Evolutionary conservation across 2,329 filamentous ascomycete species (phyloP), one percentile per base, ranked within the genome.

Genomic region (Neonectria faginata): DNA sequence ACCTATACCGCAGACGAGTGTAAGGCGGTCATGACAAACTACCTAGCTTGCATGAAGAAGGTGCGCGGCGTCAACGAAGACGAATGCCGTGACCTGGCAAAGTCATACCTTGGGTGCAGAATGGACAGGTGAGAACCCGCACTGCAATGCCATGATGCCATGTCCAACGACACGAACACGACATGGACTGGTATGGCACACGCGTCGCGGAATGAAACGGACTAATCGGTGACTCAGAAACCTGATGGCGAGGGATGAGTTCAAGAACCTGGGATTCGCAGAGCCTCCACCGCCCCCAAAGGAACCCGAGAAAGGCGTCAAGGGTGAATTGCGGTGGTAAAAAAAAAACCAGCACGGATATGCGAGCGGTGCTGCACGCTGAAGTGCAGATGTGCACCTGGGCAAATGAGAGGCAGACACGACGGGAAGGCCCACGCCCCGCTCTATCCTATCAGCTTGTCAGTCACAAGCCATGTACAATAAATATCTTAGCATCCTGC

Each of bases 201-300:
- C 39, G 50, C 56, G 39, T 62, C 25, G 51, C 64, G 62, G 62
- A 64, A 63, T 27, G 66, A 64, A 59, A 53, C 67, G 57, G 67
- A 62, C 70, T 71, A 55, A 70, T 61, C 51, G 9, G 52, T 68
- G 42, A 60, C 55, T 61, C 58, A 94, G 94, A 71, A 97, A 98
- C 76, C 83, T 99, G 33, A 99, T 99, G 96, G 94, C 94, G 8
- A 93, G 88, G 71, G 96, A 99, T 76, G 92, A 97, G 64, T 96
- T 98, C 80, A 93, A 92, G 79, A 99, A 99, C 76, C 83, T 99
- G 44, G 96, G 96, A 0, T 96, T 97, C 72, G 73, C 83, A 50
- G 74, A 77, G 51, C 65, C 70, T 60, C 61, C 67, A 64, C 67
- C 70, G 22, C 61, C 66, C 57, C 67, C 71, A 65, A 72, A 64